phyloP scores from a whole-genome alignment of 352 stramenopile species.

The Phytophthora hybrid region DNA sequence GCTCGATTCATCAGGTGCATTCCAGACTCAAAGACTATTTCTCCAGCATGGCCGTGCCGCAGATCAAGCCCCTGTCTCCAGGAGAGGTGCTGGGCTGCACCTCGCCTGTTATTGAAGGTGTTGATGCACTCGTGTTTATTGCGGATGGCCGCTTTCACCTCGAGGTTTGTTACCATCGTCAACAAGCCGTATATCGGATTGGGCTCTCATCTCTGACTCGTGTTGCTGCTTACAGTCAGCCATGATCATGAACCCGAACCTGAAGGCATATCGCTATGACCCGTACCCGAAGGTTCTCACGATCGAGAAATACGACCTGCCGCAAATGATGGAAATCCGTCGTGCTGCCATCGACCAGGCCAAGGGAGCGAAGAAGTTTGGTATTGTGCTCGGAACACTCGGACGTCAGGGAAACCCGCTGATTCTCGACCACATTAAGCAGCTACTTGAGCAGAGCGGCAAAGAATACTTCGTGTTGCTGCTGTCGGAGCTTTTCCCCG shows the following conservation, averaged over 20 bases:
- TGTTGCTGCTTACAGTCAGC: conserved; percentile 67
- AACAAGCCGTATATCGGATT: no score
- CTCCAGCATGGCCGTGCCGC: conserved; percentile 88
- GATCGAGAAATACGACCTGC: conserved; percentile 97
- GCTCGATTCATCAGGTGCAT: conserved; percentile 89
- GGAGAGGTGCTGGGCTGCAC: conserved; percentile 99
- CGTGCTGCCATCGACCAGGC: conserved; percentile 79
- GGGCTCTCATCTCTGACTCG: no score
- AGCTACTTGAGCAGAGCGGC: conserved; percentile 85
- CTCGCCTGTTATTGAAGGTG: conserved; percentile 93
- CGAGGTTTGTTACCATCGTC: conserved; percentile 73
- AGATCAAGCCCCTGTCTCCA: conserved; percentile 97
- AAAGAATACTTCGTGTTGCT: conserved; percentile 96
- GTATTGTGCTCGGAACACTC: conserved; percentile 98
- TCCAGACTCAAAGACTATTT: conserved; percentile 85
- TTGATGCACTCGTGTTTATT: conserved; percentile 97
- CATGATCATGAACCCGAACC: conserved; percentile 98
- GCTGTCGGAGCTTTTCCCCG: conserved; percentile 97
- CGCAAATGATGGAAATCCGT: conserved; percentile 95
- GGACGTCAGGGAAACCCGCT: conserved; percentile 97
- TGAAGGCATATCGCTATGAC: conserved; percentile 98
- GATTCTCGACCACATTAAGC: conserved; percentile 95
- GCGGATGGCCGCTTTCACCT: conserved; percentile 99
- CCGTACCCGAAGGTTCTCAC: conserved; percentile 98
- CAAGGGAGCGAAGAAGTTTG: conserved; percentile 91